phyloP scores from a whole-genome alignment of 192 early-diverging fungal species.

The Chytriomyces sp. region DNA sequence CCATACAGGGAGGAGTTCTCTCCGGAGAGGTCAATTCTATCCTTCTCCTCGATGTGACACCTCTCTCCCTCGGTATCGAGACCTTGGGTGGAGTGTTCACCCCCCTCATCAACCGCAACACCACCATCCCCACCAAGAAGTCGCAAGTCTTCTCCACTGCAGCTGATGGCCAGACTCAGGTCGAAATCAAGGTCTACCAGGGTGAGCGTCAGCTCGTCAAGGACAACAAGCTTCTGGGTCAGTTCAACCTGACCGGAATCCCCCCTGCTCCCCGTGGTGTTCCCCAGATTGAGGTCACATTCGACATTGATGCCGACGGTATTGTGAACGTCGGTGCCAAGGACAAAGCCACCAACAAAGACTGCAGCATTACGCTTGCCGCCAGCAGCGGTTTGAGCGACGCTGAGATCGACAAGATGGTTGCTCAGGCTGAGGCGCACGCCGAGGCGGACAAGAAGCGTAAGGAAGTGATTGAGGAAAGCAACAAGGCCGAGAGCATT shows the following conservation, averaged over 20 bases:
- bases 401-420: slow-evolving; percentile 97
- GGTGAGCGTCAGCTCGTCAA: slow-evolving; percentile 96
- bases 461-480: slow-evolving; percentile 92
- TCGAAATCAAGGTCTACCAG: slow-evolving; percentile 98
- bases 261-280: slow-evolving; percentile 96
- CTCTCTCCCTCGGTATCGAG: slow-evolving; percentile 97
- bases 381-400: slow-evolving; percentile 91
- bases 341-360: slow-evolving; percentile 95
- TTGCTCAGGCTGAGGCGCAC: slow-evolving; percentile 84
- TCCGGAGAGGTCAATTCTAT: slow-evolving; percentile 96
- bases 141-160: slow-evolving; percentile 99
- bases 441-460: slow-evolving; percentile 92
- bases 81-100: slow-evolving; percentile 98
- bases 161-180: slow-evolving; percentile 96
- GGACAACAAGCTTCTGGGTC: slow-evolving; percentile 98
- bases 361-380: slow-evolving; percentile 86
- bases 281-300: slow-evolving; percentile 97
- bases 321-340: slow-evolving; percentile 96
- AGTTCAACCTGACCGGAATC: slow-evolving; percentile 95
- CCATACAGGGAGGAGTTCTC: slow-evolving; percentile 97
- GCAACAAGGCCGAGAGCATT: slow-evolving; percentile 88
- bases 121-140: slow-evolving; percentile 99
- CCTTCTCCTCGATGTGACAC: slow-evolving; percentile 94
- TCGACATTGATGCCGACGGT: slow-evolving; percentile 99
- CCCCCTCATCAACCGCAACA: slow-evolving; percentile 95